These are phyloP conservation scores for Globisporangium splendens DNA, from an alignment of 352 stramenopile genomes.

Conservation along the genomic window DNA sequence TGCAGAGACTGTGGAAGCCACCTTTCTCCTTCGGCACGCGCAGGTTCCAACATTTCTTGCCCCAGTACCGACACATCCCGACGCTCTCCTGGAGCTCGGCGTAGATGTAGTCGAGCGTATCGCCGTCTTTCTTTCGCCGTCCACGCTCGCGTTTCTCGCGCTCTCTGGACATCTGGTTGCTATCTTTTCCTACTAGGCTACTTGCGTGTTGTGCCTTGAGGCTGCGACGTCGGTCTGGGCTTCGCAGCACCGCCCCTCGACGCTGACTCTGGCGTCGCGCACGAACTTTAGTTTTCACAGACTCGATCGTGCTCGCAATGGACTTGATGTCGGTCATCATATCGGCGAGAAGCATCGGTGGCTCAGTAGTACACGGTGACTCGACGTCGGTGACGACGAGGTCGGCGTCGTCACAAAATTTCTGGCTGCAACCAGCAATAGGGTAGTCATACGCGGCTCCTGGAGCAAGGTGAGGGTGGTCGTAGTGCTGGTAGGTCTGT, in stretches of 20 bases:
- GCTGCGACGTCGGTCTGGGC: not conserved
- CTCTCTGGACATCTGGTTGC: not conserved
- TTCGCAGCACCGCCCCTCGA: not conserved
- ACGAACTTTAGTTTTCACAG: conserved; percentile 5
- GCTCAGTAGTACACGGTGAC: not conserved
- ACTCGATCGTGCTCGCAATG: conserved; percentile 10
- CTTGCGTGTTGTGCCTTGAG: not conserved
- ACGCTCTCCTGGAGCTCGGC: conserved; percentile 11
- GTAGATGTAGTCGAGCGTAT: conserved; percentile 14
- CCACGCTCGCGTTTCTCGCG: not conserved
- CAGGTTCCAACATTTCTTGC: conserved; percentile 18
- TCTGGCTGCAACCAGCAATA: no score
- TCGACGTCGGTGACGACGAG: no score
- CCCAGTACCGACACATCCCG: conserved; percentile 18
- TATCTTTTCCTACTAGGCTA: not conserved
- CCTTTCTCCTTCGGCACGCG: conserved; percentile 25
- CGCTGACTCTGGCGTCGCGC: conserved; percentile 4
- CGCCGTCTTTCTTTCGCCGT: conserved; percentile 11
- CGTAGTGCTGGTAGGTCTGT: no score
- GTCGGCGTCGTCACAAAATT: no score
- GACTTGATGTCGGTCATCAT: conserved; percentile 6
- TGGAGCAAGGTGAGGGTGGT: no score
- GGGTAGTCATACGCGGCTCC: no score
- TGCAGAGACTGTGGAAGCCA: conserved; percentile 22
- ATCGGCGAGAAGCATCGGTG: conserved; percentile 1